phyloP scores from a whole-genome alignment of 2,329 filamentous ascomycete genomes.

The Geosmithia putterillii region DNA sequence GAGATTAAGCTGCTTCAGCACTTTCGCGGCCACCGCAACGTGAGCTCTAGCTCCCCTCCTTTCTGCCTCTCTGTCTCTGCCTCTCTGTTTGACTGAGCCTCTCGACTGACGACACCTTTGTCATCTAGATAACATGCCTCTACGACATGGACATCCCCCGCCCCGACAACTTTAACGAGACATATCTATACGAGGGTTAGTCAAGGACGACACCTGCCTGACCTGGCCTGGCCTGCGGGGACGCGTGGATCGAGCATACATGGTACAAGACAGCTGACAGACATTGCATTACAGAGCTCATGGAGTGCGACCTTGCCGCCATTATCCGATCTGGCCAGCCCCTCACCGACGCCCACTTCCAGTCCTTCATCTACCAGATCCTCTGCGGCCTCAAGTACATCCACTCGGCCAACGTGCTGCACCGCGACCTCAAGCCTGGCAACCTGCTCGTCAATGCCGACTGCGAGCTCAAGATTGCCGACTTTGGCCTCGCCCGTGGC shows the following conservation, averaged over 20 bases:
- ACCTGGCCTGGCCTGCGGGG: no score
- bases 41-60: conserved; percentile 33
- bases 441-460: conserved; percentile 97
- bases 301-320: conserved; percentile 97
- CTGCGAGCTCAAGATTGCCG: conserved; percentile 98
- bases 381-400: conserved; percentile 98
- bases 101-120: not conserved
- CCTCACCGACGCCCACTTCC: conserved; percentile 95
- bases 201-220: no score
- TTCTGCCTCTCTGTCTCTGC: conserved; percentile 6
- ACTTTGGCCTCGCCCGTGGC: conserved; percentile 91
- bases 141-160: conserved; percentile 99
- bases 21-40: conserved; percentile 82
- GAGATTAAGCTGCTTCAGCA: conserved; percentile 99
- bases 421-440: conserved; percentile 92
- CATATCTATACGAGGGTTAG: conserved; percentile 93
- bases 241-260: not conserved
- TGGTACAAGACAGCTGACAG: not conserved
- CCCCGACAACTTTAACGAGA: conserved; percentile 97
- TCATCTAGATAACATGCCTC: conserved; percentile 78
- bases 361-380: conserved; percentile 99
- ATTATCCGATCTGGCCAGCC: conserved; percentile 97
- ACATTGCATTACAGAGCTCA: conserved; percentile 55
- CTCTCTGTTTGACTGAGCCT: not conserved
- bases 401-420: conserved; percentile 93